Evolutionary conservation across 352 stramenopile genomes (phyloP).

Genomic region (Thalassiosira exigua): DNA sequence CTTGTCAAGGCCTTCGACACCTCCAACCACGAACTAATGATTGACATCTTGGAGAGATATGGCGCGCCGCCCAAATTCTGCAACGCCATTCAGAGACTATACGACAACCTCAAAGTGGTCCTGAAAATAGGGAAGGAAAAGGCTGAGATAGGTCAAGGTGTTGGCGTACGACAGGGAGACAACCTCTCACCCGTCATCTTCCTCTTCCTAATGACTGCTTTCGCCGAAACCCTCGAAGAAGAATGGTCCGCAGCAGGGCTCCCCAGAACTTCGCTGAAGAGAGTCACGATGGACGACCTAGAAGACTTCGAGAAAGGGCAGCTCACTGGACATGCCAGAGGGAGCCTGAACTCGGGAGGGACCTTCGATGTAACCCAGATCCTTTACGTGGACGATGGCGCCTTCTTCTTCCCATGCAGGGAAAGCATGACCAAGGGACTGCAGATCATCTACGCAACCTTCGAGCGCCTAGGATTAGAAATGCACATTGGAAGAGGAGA

Average conservation of each 20-base stretch:
- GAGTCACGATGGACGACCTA: too few species aligned
- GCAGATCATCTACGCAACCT: constrained; percentile 18
- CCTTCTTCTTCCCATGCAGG: constrained; percentile 12
- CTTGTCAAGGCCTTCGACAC: constrained; percentile 64
- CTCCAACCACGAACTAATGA: constrained; percentile 34
- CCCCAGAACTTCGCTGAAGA: too few species aligned
- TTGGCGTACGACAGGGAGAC: constrained; percentile 48
- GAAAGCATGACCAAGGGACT: constrained; percentile 13
- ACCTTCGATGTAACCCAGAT: not conserved
- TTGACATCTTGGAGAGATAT: constrained; percentile 31
- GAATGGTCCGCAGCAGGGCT: too few species aligned
- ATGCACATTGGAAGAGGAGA: constrained; percentile 30
- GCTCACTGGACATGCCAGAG: not conserved
- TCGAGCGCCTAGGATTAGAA: constrained; percentile 26
- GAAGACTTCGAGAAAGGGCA: constrained; percentile 6
- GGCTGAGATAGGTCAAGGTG: constrained; percentile 28
- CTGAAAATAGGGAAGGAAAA: constrained; percentile 30
- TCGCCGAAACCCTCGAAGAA: constrained; percentile 18
- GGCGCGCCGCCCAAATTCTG: constrained; percentile 34
- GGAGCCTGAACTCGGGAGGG: not conserved
- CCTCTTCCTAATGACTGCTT: constrained; percentile 37
- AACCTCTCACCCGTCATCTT: constrained; percentile 48
- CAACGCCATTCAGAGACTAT: constrained; percentile 25
- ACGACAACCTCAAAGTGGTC: constrained; percentile 16
- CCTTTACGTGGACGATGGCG: not conserved